Conservation (phyloP, 2,329 filamentous ascomycete species). For the Dothideomycetes sp. region DNA sequence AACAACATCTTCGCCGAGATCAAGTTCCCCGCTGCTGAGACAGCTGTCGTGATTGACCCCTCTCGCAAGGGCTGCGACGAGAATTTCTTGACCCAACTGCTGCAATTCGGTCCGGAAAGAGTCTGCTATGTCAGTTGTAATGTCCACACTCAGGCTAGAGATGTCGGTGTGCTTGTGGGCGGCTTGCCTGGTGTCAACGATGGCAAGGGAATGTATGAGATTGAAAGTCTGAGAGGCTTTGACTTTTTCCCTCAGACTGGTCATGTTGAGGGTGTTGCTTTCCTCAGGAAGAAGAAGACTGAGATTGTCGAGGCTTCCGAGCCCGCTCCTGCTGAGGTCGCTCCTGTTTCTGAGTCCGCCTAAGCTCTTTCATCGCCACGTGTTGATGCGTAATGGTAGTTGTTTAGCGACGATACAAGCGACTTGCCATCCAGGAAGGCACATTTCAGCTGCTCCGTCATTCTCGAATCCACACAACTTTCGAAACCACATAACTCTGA, state of each 20-base stretch:
- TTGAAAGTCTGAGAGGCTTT: constrained; percentile 86
- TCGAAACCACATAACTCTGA: too few relatives aligned
- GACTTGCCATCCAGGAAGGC: too few relatives aligned
- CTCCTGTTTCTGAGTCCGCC: too few relatives aligned
- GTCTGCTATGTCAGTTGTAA: constrained; percentile 96
- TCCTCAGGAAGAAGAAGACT: constrained; percentile 38
- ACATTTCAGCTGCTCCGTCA: too few relatives aligned
- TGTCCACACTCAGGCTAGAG: constrained; percentile 91
- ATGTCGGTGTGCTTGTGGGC: constrained; percentile 78
- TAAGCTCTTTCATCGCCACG: too few relatives aligned
- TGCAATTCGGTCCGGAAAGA: constrained; percentile 65
- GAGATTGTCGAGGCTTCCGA: too few relatives aligned
- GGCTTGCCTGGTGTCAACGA: constrained; percentile 44
- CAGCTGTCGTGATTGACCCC: constrained; percentile 92
- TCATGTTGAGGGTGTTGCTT: constrained; percentile 57
- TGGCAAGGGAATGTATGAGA: constrained; percentile 53
- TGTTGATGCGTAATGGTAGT: too few relatives aligned
- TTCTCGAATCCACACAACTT: too few relatives aligned
- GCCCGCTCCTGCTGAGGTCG: too few relatives aligned
- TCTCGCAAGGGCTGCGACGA: constrained; percentile 90
- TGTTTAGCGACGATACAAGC: too few relatives aligned
- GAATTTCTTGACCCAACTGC: constrained; percentile 70
- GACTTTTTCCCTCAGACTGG: constrained; percentile 92
- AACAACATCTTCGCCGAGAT: constrained; percentile 61
- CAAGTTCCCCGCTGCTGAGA: constrained; percentile 64